A percentile compares a stretch with the other conserved stretches of the same genome.
phyloP scores from a whole-genome alignment of 1,139 yeast genomes.

The Pneumocystis jirovecii region DNA sequence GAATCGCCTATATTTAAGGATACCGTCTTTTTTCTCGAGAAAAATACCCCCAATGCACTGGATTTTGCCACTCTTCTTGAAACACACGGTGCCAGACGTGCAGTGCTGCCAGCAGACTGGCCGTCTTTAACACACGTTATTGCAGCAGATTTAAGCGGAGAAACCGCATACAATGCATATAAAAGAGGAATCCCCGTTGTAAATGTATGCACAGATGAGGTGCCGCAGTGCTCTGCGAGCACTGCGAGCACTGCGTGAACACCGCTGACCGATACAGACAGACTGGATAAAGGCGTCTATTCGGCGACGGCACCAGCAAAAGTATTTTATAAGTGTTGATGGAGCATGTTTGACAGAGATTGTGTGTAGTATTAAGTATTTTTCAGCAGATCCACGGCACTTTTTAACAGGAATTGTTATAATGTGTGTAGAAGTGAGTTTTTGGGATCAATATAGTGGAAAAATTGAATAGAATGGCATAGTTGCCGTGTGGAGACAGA shows the following conservation, averaged over 20 bases:
- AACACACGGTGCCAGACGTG: background rate
- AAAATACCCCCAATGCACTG: background rate
- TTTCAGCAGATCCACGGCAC: constrained; percentile 53
- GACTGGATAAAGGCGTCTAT: background rate
- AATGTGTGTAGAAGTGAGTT: constrained; percentile 32
- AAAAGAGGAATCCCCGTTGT: background rate
- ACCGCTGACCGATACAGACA: background rate
- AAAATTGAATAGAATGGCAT: constrained; percentile 14
- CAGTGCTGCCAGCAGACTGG: background rate
- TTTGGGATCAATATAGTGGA: background rate
- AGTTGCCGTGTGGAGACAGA: constrained; percentile 43
- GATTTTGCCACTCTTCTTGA: background rate
- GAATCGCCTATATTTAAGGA: background rate
- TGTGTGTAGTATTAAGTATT: background rate
- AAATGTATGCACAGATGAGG: background rate
- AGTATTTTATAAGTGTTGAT: background rate
- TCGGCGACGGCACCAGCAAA: background rate
- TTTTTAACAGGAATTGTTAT: constrained; percentile 49
- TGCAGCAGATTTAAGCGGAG: background rate
- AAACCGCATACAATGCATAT: background rate
- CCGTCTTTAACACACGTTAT: background rate
- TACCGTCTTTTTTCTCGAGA: background rate
- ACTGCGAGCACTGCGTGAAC: background rate
- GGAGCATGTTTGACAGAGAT: background rate
- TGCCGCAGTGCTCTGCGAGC: too few relatives aligned